A percentile compares a stretch with the other conserved stretches of the same genome.
These are phyloP conservation scores for Penicillium decumbens DNA, from an alignment of 2,329 filamentous ascomycete species.

Conservation along the genomic window DNA sequence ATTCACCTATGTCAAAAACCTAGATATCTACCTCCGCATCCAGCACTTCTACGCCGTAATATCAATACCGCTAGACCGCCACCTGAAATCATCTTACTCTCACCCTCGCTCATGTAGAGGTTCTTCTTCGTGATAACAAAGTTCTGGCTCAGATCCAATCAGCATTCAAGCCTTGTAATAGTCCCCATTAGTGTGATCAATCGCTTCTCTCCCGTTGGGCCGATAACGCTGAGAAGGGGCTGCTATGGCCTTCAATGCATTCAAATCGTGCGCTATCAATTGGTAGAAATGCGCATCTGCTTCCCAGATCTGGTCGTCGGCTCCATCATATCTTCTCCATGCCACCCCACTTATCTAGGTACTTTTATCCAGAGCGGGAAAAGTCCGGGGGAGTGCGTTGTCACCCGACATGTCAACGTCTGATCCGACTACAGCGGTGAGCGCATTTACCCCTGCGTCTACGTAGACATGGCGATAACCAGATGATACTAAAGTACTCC, in stretches of 20 bases:
- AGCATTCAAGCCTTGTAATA: slow-evolving; percentile 6
- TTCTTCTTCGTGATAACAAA: slow-evolving; percentile 1
- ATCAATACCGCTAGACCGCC: slow-evolving; percentile 8
- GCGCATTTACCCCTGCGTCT: background rate
- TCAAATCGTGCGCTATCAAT: slow-evolving; percentile 10
- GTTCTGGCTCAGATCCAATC: slow-evolving; percentile 3
- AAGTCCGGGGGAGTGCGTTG: slow-evolving; percentile 14
- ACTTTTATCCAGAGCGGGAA: slow-evolving; percentile 10
- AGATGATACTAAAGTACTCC: slow-evolving; percentile 2
- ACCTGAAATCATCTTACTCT: background rate
- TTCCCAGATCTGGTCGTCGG: slow-evolving; percentile 9
- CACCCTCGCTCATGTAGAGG: background rate
- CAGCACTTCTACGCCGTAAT: background rate
- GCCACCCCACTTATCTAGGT: slow-evolving; percentile 8
- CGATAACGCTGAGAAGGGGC: slow-evolving; percentile 19
- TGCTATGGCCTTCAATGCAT: background rate
- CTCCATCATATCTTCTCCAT: background rate
- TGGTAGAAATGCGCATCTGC: slow-evolving; percentile 3
- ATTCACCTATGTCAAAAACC: background rate
- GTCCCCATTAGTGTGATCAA: slow-evolving; percentile 11
- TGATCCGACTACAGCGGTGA: too few relatives aligned
- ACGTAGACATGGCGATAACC: slow-evolving; percentile 14
- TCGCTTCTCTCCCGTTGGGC: slow-evolving; percentile 21
- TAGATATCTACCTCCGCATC: slow-evolving; percentile 6
- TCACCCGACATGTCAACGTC: background rate